Conservation (phyloP, 2,329 filamentous ascomycete genomes). For the Penicillium sp. region DNA sequence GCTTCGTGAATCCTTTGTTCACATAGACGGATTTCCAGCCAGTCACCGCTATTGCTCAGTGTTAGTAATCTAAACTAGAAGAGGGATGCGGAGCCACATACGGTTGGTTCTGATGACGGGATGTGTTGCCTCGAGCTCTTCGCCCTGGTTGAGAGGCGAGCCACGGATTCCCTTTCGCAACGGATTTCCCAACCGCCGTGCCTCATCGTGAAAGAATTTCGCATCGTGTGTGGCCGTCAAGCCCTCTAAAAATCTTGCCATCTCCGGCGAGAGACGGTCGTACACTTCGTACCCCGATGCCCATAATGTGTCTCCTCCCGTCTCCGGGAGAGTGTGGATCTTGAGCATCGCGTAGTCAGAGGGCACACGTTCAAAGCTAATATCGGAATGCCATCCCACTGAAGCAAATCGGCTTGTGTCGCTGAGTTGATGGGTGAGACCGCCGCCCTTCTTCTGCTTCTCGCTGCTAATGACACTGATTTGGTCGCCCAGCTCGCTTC, state of each 20-base stretch:
- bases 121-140: background rate
- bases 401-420: background rate
- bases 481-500: background rate
- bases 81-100: background rate
- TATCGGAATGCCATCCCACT: background rate
- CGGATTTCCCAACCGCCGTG: background rate
- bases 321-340: background rate
- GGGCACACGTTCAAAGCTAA: background rate
- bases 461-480: background rate
- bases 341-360: background rate
- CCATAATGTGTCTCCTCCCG: background rate
- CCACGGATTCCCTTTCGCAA: background rate
- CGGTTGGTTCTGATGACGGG: background rate
- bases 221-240: constrained; percentile 38
- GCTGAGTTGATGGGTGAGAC: background rate
- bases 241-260: constrained; percentile 38
- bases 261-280: constrained; percentile 40
- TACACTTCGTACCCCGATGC: constrained; percentile 37
- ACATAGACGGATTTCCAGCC: background rate
- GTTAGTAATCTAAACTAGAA: background rate
- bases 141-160: background rate
- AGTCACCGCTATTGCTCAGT: background rate
- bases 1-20: background rate
- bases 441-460: background rate
- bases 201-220: background rate